A percentile compares a stretch with the other conserved stretches of the same genome.
Evolutionary conservation across 805 yeast species (phyloP).

Genomic region (Metschnikowia anglica): DNA sequence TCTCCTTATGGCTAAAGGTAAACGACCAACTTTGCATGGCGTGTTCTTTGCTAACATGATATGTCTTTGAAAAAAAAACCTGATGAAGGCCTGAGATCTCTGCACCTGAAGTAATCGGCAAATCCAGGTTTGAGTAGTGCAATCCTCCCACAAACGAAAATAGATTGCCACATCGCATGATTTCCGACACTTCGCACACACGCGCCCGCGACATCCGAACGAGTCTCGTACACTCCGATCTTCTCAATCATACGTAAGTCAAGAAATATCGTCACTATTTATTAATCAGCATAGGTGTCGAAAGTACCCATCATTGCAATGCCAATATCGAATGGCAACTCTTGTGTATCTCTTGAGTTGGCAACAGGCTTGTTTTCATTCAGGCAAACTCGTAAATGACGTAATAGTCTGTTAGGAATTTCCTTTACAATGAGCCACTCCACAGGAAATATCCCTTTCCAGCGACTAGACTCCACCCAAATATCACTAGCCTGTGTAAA

Average conservation of each 20-base stretch:
- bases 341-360: constrained; percentile 62
- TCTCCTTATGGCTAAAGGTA: background rate
- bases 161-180: constrained; percentile 5
- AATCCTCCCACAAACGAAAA: background rate
- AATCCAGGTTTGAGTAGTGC: background rate
- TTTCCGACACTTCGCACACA: constrained; percentile 4
- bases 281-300: constrained; percentile 10
- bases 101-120: background rate
- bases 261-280: background rate
- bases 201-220: background rate
- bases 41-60: constrained; percentile 2
- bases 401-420: constrained; percentile 48
- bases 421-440: constrained; percentile 54
- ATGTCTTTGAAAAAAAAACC: background rate
- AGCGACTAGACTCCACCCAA: constrained; percentile 49
- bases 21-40: background rate
- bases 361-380: constrained; percentile 55
- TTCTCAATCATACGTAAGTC: background rate
- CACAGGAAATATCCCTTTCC: constrained; percentile 54
- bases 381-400: constrained; percentile 43
- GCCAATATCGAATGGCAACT: constrained; percentile 50
- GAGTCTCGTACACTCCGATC: background rate
- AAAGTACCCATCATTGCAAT: constrained; percentile 48
- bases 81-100: background rate
- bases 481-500: constrained; percentile 39